Percentiles rank a stretch among this genome's conserved stretches.
Evolutionary conservation across 208 protist genomes (phyloP).

Genomic region (Porcisia deanei): DNA sequence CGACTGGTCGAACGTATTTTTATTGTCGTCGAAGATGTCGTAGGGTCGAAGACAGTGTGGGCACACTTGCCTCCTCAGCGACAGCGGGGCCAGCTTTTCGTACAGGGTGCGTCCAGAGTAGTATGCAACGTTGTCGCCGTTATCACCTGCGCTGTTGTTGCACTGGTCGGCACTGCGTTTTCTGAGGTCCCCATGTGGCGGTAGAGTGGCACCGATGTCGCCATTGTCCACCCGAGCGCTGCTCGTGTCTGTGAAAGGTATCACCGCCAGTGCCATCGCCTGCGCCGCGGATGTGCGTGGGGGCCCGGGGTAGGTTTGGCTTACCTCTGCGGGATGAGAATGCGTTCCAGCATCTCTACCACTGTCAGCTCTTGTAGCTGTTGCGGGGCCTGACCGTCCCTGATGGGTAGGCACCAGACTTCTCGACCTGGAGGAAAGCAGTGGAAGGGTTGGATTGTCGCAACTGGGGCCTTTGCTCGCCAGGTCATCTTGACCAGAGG

Average conservation of each 20-base stretch:
- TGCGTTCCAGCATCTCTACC: background rate
- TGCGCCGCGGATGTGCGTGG: background rate
- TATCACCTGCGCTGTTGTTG: background rate
- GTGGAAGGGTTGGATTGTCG: background rate
- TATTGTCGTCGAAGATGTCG: conserved; percentile 16
- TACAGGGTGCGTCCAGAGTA: conserved; percentile 6
- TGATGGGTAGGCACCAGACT: conserved; percentile 1
- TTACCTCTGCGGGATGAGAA: background rate
- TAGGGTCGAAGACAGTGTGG: conserved; percentile 40
- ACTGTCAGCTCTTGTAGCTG: background rate
- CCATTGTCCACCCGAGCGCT: background rate
- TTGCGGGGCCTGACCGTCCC: background rate
- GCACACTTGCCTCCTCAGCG: conserved; percentile 34
- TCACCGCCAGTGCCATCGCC: conserved; percentile 23
- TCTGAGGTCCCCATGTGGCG: background rate
- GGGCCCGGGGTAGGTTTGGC: background rate
- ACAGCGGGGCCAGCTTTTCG: conserved; percentile 20
- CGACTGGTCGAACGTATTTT: conserved; percentile 5
- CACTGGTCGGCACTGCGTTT: background rate
- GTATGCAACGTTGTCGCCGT: background rate
- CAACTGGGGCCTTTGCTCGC: background rate
- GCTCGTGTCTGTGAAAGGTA: conserved; percentile 20
- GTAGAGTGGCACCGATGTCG: background rate
- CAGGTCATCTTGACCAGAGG: background rate
- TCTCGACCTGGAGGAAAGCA: background rate